Base-by-base conservation (phyloP, 2,329 filamentous ascomycete genomes). In the Zymoseptoria ardabiliae region DNA sequence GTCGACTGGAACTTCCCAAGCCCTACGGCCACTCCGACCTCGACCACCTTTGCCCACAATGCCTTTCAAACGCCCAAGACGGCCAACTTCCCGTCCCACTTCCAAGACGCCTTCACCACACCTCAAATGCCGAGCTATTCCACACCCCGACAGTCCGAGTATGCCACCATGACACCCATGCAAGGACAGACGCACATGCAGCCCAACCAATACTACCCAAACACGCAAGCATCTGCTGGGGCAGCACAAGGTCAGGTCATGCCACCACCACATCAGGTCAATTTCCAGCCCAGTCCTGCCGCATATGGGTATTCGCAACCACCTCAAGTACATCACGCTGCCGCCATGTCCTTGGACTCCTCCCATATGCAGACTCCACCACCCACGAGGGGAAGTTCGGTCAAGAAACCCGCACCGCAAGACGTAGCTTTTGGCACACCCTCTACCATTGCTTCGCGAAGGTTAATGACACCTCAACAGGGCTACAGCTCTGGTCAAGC, bases 361-460 rank as follows among this genome's bases (percentile, higher is more conserved):
- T 74, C 73, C 21, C 77, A 80, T 13, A 84, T 85, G 76, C 83
- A 85, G 71, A 86, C 83, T 11, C 83, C 83, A 35, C 83, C 83
- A 54, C 83, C 83, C 2, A 85, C 82, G 23, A 78, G 83, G 71
- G 82, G 78, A 62, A 74, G 76, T 56, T 77, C 81, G 19, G 81
- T 78, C 5, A 77, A 79, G 67, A 78, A 81, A 63, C 65, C 71
- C 54, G 65, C 72, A 54, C 69, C 71, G 53, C 72, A 75, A 48
- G 66, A 71, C 45, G 74, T 76, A 13, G 75, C 77, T 19, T 74
- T 77, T 62, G 72, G 73, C 35, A 75, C 76, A 55, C 74, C 76
- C 22, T 71, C 71, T 0, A 72, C 69, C 3, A 71, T 73, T 59
- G 66, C 66, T 28, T 69, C 70, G 11, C 63, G 67, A 20, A 63